Base-by-base conservation (phyloP, 345 rosid genomes). In the Leavenworthia alabamica region DNA sequence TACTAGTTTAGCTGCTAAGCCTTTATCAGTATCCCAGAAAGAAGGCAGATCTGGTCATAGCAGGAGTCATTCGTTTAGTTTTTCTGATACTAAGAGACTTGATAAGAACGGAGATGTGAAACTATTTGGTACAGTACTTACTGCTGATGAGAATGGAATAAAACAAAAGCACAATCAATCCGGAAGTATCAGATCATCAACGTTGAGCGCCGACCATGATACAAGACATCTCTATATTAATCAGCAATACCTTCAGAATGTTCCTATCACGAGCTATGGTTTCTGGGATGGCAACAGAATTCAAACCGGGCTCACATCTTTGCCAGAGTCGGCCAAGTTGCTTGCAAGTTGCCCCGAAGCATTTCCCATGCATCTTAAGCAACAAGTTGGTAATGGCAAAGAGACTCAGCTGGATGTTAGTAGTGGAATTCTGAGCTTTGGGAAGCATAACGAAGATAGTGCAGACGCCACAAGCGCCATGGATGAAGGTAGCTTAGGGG, bases 221-320 rank as follows among this genome's bases (percentile, higher is more conserved):
- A 39, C 73, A 55, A 82, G 80, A 73, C 74, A 73, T 64, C 90
- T 86, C 50, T 64, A 40, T 47, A 81, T 51, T 39, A 77, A 78
- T 58, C 71, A 63, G 68, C 54, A 47, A 56, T 80, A 74, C 23
- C 76, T 73, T 17, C 88, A 89, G 68, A 84, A 79, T 75, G 79
- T 73, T 58, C 90, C 94, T 3, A 49, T 73, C 58, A 84, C 77
- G 56, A 82, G 86, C 70, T 83, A 83, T 26, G 86, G 96, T 2
- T 84, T 79, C 62, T 89, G 99, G 97, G 96, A 89, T 71, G 96
- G 96, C 60, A 85, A 63, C 63, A 78, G 80, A 75, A 85, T 85
- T 32, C 96, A 78, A 53, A 85, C 92, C 1, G 90, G 95, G 58
- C 73, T 79, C 72, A 49, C 90, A 16, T 70, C 93, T n/a, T 59